Evolutionary conservation across 164 flowering plant genomes (phyloP).

Genomic region (Platanus orientalis): DNA sequence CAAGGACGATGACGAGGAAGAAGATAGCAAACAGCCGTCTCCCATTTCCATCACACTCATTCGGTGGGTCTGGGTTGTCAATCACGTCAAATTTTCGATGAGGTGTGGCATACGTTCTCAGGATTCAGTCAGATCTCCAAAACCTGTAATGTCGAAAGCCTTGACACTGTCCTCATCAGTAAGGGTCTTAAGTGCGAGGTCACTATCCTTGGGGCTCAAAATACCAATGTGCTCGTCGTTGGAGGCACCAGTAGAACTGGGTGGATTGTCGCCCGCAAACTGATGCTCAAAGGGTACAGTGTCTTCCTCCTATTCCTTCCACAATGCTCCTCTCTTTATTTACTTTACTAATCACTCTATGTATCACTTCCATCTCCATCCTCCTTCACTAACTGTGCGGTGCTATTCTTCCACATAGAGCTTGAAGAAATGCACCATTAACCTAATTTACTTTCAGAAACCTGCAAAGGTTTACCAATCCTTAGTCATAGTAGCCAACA

Average conservation of each 20-base stretch:
- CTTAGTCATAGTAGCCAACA: no score
- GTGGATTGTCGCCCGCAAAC: conserved; percentile 78
- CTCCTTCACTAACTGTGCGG: no score
- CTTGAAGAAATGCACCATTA: no score
- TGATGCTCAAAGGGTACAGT: conserved; percentile 85
- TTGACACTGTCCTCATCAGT: conserved; percentile 44
- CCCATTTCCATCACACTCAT: conserved; percentile 28
- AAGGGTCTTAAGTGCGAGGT: conserved; percentile 93
- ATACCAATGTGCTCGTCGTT: no score
- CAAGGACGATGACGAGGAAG: neutral
- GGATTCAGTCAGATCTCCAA: conserved; percentile 93
- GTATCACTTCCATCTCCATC: neutral
- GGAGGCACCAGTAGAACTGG: conserved; percentile 97
- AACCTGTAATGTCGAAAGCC: conserved; percentile 52
- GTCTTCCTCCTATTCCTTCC: no score
- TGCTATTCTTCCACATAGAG: no score
- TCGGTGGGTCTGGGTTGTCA: conserved; percentile 87
- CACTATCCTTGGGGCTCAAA: conserved; percentile 85
- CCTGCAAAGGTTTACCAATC: no score
- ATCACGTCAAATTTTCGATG: no score
- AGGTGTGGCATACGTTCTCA: conserved; percentile 92
- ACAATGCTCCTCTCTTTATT: no score
- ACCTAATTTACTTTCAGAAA: no score
- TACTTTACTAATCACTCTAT: no score
- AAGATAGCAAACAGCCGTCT: conserved; percentile 3